phyloP scores from a whole-genome alignment of 2,329 filamentous ascomycete genomes.

The Aspergillus pseudotamarii region DNA sequence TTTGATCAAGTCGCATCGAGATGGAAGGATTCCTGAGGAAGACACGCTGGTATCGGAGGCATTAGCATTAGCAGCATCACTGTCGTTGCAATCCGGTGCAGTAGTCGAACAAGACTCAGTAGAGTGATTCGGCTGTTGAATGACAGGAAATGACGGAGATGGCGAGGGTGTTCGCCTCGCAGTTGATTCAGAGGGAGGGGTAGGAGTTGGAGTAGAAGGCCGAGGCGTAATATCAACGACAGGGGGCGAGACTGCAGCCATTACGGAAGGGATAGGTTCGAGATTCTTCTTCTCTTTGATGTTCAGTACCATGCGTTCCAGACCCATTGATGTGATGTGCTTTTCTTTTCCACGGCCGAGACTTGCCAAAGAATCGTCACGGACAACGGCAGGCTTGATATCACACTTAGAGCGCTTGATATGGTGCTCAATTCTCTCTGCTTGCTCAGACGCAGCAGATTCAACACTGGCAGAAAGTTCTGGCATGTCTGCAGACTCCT shows the following conservation, averaged over 20 bases:
- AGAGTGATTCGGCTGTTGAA: conserved; percentile 44
- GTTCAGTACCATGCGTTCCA: conserved; percentile 91
- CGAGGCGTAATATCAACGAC: conserved; percentile 48
- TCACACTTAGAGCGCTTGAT: conserved; percentile 66
- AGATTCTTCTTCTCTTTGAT: conserved; percentile 83
- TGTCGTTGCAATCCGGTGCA: conserved; percentile 47
- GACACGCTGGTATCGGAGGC: conserved; percentile 65
- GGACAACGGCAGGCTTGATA: conserved; percentile 57
- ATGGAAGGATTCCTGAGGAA: conserved; percentile 49
- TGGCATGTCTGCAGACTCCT: conserved; percentile 58
- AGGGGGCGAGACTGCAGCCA: conserved; percentile 43
- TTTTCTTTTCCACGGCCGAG: conserved; percentile 75
- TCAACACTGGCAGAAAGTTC: conserved; percentile 78
- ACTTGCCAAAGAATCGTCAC: conserved; percentile 58
- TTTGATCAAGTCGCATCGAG: conserved; percentile 54
- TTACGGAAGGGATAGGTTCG: conserved; percentile 55
- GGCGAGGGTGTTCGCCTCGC: conserved; percentile 28
- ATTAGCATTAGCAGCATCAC: conserved; percentile 45
- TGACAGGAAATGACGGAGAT: conserved; percentile 29
- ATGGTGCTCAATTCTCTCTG: conserved; percentile 52
- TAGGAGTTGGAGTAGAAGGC: conserved; percentile 44
- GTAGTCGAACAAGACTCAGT: conserved; percentile 65
- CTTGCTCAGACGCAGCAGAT: conserved; percentile 69
- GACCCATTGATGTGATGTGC: conserved; percentile 87
- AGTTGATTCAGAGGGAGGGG: conserved; percentile 35